Evolutionary conservation across 306 rosid species (phyloP).

Genomic region (Fagus crenata): DNA sequence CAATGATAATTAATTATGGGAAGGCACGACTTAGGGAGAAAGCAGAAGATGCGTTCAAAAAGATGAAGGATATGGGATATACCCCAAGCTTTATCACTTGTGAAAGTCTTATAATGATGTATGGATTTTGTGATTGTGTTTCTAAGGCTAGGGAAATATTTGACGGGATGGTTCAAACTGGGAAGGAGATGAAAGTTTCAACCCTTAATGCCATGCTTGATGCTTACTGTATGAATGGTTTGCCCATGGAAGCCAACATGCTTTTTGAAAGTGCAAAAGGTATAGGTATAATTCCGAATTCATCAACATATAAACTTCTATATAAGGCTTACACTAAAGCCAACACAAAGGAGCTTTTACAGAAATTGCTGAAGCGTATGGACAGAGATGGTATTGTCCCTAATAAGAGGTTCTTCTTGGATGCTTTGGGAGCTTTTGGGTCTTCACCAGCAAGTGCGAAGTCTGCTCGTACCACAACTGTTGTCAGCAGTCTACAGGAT

Average conservation of each 20-base stretch:
- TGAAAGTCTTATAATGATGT: slow-evolving; percentile 82
- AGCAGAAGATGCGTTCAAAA: slow-evolving; percentile 61
- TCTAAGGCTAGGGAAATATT: slow-evolving; percentile 72
- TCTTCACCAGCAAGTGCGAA: slow-evolving; percentile 46
- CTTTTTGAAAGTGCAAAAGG: slow-evolving; percentile 56
- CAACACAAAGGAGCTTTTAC: slow-evolving; percentile 67
- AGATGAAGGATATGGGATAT: slow-evolving; percentile 71
- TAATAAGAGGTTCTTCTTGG: slow-evolving; percentile 80
- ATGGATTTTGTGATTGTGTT: slow-evolving; percentile 72
- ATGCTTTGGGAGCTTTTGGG: slow-evolving; percentile 73
- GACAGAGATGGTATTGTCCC: slow-evolving; percentile 84
- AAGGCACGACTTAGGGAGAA: slow-evolving; percentile 72
- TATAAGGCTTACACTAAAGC: slow-evolving; percentile 87
- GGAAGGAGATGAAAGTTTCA: slow-evolving; percentile 62
- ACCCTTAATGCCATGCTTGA: slow-evolving; percentile 90
- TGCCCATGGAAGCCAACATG: slow-evolving; percentile 74
- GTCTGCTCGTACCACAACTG: slow-evolving; percentile 41
- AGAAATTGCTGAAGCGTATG: slow-evolving; percentile 71
- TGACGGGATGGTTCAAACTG: slow-evolving; percentile 58
- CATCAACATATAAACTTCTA: slow-evolving; percentile 85
- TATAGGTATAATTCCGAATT: slow-evolving; percentile 48
- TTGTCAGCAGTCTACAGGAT: slow-evolving; percentile 32
- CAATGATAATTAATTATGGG: slow-evolving; percentile 90
- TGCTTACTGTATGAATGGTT: slow-evolving; percentile 84
- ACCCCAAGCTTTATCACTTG: slow-evolving; percentile 70